Base-by-base conservation (phyloP, 2,329 filamentous ascomycete genomes). In the Blastomyces parvus region DNA sequence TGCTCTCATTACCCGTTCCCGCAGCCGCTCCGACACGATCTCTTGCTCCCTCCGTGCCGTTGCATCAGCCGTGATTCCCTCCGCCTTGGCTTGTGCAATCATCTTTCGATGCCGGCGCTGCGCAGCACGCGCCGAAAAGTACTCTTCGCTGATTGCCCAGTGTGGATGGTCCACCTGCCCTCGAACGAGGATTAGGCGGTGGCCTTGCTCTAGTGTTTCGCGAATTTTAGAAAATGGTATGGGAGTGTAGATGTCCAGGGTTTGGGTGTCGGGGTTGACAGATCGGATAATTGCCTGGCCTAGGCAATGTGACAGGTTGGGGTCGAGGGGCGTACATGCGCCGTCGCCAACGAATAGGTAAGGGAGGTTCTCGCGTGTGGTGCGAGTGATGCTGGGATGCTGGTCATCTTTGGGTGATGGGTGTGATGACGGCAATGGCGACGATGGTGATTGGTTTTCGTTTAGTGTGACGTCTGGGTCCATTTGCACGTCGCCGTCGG, bases 201-300 rank as follows among this genome's bases (percentile, higher is more conserved):
- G 68, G 2, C 74, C 73, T 40, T 75, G 69, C 36, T 75, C 69
- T 5, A 77, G 65, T 2, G 73, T 67, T 7, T 70, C 65, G 13
- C 69, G 69, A 40, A 79, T 67, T 9, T 64, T 66, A 3, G 69
- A 66, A 25, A 67, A 62, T 3, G 74, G 64, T 61, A 81, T 75
- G 0, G 84, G 83, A 0, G 83, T 83, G 17, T 83, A 71, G 22
- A 80, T 71, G 58, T 80, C 79, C 17, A 81, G 68, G 61, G 75
- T 74, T n/a, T 73, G 73, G 2, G 74, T 69, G 17, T 69, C 65
- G 27, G 71, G 67, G 63, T 81, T 70, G 61, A 80, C 74, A 36
- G 73, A 74, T 7, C 76, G 78, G 40, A 81, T 72, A 36, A 80
- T 67, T 14, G 78, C 79, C 30, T 84, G 76, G n/a, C 82, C 83